Evolutionary conservation across 192 early-diverging fungal genomes (phyloP), one percentile per base, ranked within the genome.

Genomic region (Podila minutissima): DNA sequence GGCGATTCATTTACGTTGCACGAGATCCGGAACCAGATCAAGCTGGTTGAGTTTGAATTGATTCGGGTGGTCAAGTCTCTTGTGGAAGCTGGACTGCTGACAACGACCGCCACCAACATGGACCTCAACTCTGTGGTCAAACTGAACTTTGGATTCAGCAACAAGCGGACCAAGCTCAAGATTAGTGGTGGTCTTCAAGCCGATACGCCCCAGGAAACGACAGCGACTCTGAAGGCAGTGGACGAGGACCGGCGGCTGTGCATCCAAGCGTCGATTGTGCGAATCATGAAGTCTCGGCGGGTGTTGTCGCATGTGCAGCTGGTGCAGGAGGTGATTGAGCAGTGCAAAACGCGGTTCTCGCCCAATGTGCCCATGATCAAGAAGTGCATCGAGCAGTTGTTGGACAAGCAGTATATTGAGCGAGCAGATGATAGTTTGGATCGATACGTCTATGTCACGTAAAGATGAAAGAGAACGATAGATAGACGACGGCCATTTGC

Each of bases 221-320:
- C 85, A 33, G 83, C 86, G 12, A 81, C 77, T 48, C 62, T 81
- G n/a, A 81, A 86, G 64, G 88, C 91, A 7, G 91, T 96, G 6
- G 93, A 96, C 57, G 92, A 95, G 62, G 95, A 96, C 71, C 81
- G 95, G 13, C 88, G 87, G 70, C 81, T 95, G 35, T 94, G 89
- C 66, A 65, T 96, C 10, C 91, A 95, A 86, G 95, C 95, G n/a
- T 85, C 91, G 26, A 94, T 97, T 86, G 95, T 97, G 1, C 88
- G 95, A 24, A 89, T 97, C 24, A 94, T 97, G 91, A 97, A 97
- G 82, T 86, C 94, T 0, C 87, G 93, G 9, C 82, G 91, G 67
- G 75, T 87, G 24, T 59, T 95, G 51, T 73, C 75, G 15, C 94
- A 97, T 77, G 81, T 82, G n/a, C 85, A 87, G 60, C 77, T 97